phyloP scores from a whole-genome alignment of 495 filamentous ascomycete genomes.

The Penicillium argentinense region DNA sequence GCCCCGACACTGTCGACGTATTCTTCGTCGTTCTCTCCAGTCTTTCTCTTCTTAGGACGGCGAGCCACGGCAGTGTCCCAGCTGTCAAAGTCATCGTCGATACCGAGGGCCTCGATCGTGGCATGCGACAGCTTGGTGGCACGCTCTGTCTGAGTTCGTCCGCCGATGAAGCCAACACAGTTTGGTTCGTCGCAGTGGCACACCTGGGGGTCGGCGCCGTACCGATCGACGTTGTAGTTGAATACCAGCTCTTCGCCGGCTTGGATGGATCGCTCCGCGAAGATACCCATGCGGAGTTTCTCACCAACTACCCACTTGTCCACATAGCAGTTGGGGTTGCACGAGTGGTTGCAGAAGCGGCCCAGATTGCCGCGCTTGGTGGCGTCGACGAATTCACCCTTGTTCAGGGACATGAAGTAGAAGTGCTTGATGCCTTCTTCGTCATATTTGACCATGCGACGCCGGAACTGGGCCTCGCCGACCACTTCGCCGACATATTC shows the following conservation, averaged over 20 bases:
- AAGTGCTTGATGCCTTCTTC: constrained; percentile 97
- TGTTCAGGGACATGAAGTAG: constrained; percentile 99
- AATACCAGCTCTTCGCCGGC: constrained; percentile 97
- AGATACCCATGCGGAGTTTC: constrained; percentile 98
- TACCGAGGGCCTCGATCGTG: constrained; percentile 92
- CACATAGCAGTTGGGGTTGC: constrained; percentile 98
- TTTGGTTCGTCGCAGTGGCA: constrained; percentile 97
- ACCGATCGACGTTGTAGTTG: constrained; percentile 99
- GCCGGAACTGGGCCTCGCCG: constrained; percentile 82
- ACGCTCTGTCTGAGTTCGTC: constrained; percentile 94
- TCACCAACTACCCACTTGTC: constrained; percentile 99
- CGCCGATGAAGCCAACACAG: constrained; percentile 94
- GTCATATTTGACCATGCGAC: constrained; percentile 87
- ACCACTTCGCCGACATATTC: constrained; percentile 99
- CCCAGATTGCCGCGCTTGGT: constrained; percentile 96
- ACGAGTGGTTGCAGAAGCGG: constrained; percentile 98
- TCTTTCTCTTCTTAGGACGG: constrained; percentile 90
- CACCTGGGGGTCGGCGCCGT: constrained; percentile 92
- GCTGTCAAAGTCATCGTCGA: constrained; percentile 86
- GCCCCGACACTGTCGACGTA: constrained; percentile 90
- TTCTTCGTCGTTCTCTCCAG: constrained; percentile 91
- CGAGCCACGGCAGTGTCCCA: constrained; percentile 90
- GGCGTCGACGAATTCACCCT: constrained; percentile 95
- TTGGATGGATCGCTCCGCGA: constrained; percentile 82
- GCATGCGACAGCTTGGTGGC: constrained; percentile 88